These are phyloP conservation scores for Cicer arietinum DNA, from an alignment of 306 rosid genomes.

Conservation along the genomic window DNA sequence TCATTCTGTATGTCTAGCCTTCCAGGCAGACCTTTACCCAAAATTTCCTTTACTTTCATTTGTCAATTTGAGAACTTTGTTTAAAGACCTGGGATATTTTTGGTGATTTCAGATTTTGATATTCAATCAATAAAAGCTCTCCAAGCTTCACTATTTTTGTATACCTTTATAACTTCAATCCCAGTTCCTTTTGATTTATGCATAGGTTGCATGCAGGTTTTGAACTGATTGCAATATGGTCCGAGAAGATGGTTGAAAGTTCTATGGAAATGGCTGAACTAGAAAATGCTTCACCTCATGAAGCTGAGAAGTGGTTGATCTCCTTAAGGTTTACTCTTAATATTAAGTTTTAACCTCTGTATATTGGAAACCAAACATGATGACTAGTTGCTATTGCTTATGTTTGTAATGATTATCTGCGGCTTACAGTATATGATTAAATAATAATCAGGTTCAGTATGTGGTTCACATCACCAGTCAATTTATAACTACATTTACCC, in stretches of 20 bases:
- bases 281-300: slow-evolving; percentile 92
- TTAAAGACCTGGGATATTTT: background rate
- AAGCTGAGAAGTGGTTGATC: slow-evolving; percentile 88
- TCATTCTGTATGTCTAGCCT: slow-evolving; percentile 23
- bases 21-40: background rate
- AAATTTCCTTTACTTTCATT: slow-evolving; percentile 28
- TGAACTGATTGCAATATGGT: slow-evolving; percentile 78
- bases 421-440: slow-evolving; percentile 10
- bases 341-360: slow-evolving; percentile 47
- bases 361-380: slow-evolving; percentile 9
- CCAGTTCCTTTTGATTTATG: slow-evolving; percentile 49
- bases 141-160: slow-evolving; percentile 35
- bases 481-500: slow-evolving; percentile 13
- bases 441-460: slow-evolving; percentile 26
- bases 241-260: slow-evolving; percentile 83
- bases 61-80: slow-evolving; percentile 24
- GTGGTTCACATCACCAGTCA: slow-evolving; percentile 34
- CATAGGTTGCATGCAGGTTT: slow-evolving; percentile 71
- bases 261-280: slow-evolving; percentile 96
- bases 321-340: slow-evolving; percentile 65
- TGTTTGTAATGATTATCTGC: slow-evolving; percentile 38
- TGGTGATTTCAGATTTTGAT: background rate
- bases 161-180: slow-evolving; percentile 36
- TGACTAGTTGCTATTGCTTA: slow-evolving; percentile 33
- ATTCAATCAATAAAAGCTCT: slow-evolving; percentile 42